phyloP scores from a whole-genome alignment of 768 basidiomycete species.

The Mrakia blollopis region DNA sequence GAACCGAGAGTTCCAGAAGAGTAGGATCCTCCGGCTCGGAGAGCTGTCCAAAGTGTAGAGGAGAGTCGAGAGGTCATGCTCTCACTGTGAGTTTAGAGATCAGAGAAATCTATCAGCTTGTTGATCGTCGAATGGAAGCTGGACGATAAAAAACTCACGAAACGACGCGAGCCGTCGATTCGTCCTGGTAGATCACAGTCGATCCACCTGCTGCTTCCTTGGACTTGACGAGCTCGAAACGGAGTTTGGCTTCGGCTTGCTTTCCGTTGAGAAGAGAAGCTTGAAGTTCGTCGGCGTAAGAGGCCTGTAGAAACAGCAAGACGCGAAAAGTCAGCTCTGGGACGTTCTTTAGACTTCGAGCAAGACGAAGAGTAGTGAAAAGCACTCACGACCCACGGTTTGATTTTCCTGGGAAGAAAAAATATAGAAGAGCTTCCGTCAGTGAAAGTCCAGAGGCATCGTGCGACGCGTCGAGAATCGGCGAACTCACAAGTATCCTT shows the following conservation, averaged over 20 bases:
- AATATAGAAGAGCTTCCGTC: not conserved
- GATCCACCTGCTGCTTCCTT: conserved; percentile 17
- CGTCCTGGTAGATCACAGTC: conserved; percentile 28
- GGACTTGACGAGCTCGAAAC: conserved; percentile 23
- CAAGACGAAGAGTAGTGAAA: not conserved
- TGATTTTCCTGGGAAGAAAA: conserved; percentile 2
- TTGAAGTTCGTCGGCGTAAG: conserved; percentile 30
- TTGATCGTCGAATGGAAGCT: not conserved
- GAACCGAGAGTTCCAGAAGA: conserved; percentile 23
- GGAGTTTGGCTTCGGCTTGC: conserved; percentile 29
- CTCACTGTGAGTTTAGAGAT: not conserved
- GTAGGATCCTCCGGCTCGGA: conserved; percentile 22
- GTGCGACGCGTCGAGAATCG: not conserved
- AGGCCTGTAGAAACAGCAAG: not conserved
- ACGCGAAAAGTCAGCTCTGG: not conserved
- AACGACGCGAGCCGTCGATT: conserved; percentile 15
- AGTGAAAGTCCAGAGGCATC: not conserved
- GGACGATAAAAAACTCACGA: conserved; percentile 16
- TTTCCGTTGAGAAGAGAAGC: conserved; percentile 16
- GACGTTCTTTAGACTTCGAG: not conserved
- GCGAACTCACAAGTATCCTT: conserved; percentile 22
- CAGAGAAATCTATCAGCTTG: not conserved
- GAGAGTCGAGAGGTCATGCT: conserved; percentile 28
- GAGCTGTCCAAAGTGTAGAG: conserved; percentile 27
- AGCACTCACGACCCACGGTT: conserved; percentile 26